A percentile compares a stretch with the other conserved stretches of the same genome.
Evolutionary conservation across 176 grass and related monocot species (phyloP).

Genomic region (Lolium multiflorum): DNA sequence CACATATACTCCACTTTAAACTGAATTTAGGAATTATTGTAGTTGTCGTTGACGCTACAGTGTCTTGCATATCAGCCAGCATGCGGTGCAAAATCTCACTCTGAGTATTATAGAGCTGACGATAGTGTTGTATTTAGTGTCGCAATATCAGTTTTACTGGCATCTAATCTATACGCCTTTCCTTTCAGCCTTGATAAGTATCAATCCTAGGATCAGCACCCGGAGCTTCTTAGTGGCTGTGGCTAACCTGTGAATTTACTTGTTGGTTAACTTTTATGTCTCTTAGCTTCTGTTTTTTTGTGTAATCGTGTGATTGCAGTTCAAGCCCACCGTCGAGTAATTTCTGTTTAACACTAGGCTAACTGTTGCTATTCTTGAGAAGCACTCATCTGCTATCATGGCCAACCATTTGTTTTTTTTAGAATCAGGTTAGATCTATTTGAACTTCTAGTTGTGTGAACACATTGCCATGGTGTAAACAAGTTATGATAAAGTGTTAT

Average conservation of each 20-base stretch:
- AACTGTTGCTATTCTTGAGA: slow-evolving; percentile 8
- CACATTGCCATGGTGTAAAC: slow-evolving; percentile 14
- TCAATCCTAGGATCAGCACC: neutral
- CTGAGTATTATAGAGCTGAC: too few relatives aligned
- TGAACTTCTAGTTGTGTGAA: neutral
- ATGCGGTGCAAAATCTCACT: neutral
- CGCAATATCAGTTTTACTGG: too few relatives aligned
- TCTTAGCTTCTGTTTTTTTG: neutral
- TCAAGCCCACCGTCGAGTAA: neutral
- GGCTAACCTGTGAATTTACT: slow-evolving; percentile 1
- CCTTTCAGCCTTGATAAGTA: neutral
- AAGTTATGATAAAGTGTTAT: neutral
- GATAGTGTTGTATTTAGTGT: too few relatives aligned
- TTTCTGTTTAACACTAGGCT: slow-evolving; percentile 1
- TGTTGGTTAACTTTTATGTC: neutral
- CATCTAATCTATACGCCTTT: too few relatives aligned
- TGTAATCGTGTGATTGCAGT: neutral
- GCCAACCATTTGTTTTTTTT: neutral
- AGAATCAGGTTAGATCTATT: neutral
- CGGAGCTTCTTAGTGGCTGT: slow-evolving; percentile 12
- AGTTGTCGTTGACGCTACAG: slow-evolving; percentile 34
- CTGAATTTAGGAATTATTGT: neutral
- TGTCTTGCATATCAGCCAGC: slow-evolving; percentile 20
- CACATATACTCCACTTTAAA: slow-evolving; percentile 1
- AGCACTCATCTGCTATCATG: slow-evolving; percentile 24